A percentile compares a stretch with the other conserved stretches of the same genome.
Evolutionary conservation across 1,284 basidiomycete genomes (phyloP).

Genomic region (Pseudozyma tsukubaensis): DNA sequence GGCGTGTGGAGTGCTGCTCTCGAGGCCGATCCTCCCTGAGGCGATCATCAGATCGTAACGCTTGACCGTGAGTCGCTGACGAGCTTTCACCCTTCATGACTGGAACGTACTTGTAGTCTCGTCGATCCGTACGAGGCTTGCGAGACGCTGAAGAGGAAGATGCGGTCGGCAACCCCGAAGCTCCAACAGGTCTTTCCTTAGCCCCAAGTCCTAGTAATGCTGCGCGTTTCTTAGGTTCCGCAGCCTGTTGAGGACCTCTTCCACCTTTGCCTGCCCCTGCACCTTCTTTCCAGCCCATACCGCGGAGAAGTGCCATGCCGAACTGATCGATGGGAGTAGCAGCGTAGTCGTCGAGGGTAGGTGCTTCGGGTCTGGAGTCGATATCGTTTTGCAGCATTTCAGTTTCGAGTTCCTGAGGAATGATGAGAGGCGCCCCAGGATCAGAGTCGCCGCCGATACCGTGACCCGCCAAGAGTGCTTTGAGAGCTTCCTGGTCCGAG

Average conservation of each 20-base stretch:
- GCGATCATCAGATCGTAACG: background rate
- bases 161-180: constrained; percentile 5
- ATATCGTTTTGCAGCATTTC: constrained; percentile 59
- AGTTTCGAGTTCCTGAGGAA: constrained; percentile 53
- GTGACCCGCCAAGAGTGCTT: constrained; percentile 46
- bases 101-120: constrained; percentile 81
- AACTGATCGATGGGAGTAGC: constrained; percentile 92
- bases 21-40: constrained; percentile 27
- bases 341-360: constrained; percentile 86
- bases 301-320: constrained; percentile 89
- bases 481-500: constrained; percentile 45
- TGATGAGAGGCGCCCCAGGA: constrained; percentile 25
- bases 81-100: constrained; percentile 75
- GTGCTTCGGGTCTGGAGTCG: constrained; percentile 62
- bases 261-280: constrained; percentile 73
- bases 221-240: constrained; percentile 60
- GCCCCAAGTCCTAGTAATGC: constrained; percentile 64
- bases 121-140: constrained; percentile 67
- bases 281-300: constrained; percentile 96
- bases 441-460: background rate
- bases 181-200: constrained; percentile 49
- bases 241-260: constrained; percentile 55
- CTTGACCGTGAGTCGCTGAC: constrained; percentile 5
- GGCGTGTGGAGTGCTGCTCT: constrained; percentile 18
- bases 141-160: constrained; percentile 70